phyloP scores from a whole-genome alignment of 768 basidiomycete genomes.

The Multifurca ochricompacta region DNA sequence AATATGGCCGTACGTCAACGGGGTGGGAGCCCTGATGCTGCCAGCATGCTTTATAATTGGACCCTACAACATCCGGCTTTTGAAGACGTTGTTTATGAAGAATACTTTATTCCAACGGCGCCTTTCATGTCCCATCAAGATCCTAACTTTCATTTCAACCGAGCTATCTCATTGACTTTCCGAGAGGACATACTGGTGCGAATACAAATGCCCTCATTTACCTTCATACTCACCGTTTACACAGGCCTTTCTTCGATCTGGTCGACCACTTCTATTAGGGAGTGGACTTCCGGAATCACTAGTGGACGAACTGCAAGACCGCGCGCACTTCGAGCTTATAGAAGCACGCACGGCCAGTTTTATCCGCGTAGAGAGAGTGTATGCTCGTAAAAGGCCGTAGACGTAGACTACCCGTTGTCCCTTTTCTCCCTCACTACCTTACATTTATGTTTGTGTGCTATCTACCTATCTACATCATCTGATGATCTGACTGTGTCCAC shows the following conservation, averaged over 20 bases:
- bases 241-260: slow-evolving; percentile 58
- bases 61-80: slow-evolving; percentile 45
- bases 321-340: slow-evolving; percentile 45
- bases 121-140: slow-evolving; percentile 35
- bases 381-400: slow-evolving; percentile 42
- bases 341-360: slow-evolving; percentile 41
- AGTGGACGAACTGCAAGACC: slow-evolving; percentile 45
- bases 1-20: slow-evolving; percentile 43
- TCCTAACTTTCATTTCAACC: slow-evolving; percentile 24
- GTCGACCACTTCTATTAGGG: slow-evolving; percentile 59
- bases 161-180: slow-evolving; percentile 29
- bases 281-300: slow-evolving; percentile 48
- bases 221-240: not conserved
- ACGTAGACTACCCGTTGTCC: not conserved
- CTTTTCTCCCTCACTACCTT: not conserved
- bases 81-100: slow-evolving; percentile 48
- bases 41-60: slow-evolving; percentile 49
- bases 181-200: slow-evolving; percentile 52
- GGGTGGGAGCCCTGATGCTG: slow-evolving; percentile 60
- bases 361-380: slow-evolving; percentile 52
- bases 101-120: slow-evolving; percentile 57
- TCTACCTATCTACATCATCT: slow-evolving; percentile 3
- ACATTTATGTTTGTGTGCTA: not conserved
- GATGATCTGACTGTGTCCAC: not conserved
- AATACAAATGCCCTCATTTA: not conserved